Conservation (phyloP, 441 rosid genomes). For the Sinapis alba region DNA sequence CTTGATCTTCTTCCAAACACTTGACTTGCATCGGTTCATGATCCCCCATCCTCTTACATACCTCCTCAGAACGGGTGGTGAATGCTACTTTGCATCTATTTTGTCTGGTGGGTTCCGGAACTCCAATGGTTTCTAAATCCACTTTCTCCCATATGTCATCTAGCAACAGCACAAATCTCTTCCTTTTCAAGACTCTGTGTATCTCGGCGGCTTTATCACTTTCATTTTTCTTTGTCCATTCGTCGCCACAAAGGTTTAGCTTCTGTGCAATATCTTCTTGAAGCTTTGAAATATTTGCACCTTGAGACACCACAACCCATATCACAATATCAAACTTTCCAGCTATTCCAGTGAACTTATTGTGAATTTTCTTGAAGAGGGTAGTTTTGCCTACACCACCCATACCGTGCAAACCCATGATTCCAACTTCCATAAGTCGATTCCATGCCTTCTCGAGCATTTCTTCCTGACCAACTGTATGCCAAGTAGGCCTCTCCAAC, state of each 20-base stretch:
- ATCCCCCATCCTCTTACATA: not conserved
- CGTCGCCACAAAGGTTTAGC: not conserved
- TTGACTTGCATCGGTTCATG: not conserved
- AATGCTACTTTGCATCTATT: not conserved
- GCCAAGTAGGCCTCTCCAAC: not conserved
- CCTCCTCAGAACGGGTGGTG: not conserved
- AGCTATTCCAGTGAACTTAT: slow-evolving; percentile 7
- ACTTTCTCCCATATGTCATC: not conserved
- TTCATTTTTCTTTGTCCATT: not conserved
- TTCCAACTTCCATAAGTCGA: not conserved
- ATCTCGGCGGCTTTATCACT: not conserved
- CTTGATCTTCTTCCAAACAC: not conserved
- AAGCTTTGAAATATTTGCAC: slow-evolving; percentile 3
- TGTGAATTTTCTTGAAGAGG: slow-evolving; percentile 40
- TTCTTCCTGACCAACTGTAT: not conserved
- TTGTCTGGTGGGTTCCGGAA: not conserved
- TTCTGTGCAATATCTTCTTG: not conserved
- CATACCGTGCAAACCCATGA: not conserved
- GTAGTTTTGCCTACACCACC: slow-evolving; percentile 27
- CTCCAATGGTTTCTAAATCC: not conserved
- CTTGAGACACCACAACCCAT: slow-evolving; percentile 43
- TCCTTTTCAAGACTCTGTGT: not conserved
- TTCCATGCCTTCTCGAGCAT: not conserved
- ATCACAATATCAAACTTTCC: slow-evolving; percentile 34
- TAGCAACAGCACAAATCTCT: not conserved